Evolutionary conservation across 129 eudicot species (phyloP).

Genomic region (Flaveria linearis): DNA sequence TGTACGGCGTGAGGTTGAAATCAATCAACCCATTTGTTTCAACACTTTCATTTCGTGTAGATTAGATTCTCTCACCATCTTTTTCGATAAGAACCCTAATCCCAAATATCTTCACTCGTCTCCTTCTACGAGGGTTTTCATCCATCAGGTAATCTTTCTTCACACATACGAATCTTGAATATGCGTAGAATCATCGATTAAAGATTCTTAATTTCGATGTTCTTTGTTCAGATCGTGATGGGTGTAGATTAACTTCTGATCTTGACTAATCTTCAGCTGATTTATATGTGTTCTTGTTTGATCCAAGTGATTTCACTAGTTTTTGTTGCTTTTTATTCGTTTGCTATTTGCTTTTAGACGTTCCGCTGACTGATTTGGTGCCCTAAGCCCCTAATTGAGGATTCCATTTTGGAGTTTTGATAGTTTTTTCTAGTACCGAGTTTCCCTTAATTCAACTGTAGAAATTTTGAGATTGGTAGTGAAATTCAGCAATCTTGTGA

Average conservation of each 20-base stretch:
- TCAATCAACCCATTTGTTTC: slow-evolving; percentile 12
- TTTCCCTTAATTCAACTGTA: neutral
- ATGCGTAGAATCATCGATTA: slow-evolving; percentile 3
- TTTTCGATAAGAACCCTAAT: slow-evolving; percentile 35
- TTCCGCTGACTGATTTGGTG: slow-evolving; percentile 22
- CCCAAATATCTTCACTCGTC: slow-evolving; percentile 1
- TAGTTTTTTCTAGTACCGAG: too few relatives aligned
- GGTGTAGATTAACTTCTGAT: slow-evolving; percentile 9
- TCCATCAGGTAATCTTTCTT: slow-evolving; percentile 36
- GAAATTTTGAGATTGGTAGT: slow-evolving; percentile 20
- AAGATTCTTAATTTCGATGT: neutral
- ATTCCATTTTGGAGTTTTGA: neutral
- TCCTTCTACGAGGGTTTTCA: slow-evolving; percentile 25
- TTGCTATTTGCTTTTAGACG: neutral
- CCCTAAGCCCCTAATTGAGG: slow-evolving; percentile 24
- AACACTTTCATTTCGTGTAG: slow-evolving; percentile 34
- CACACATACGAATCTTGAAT: neutral
- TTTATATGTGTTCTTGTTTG: slow-evolving; percentile 2
- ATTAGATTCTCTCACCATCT: slow-evolving; percentile 36
- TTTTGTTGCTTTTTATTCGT: slow-evolving; percentile 2
- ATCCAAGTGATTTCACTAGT: too few relatives aligned
- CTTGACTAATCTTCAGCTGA: slow-evolving; percentile 21
- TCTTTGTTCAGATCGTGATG: slow-evolving; percentile 36
- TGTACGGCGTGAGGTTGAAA: slow-evolving; percentile 6
- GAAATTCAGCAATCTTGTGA: slow-evolving; percentile 6